Conservation (phyloP, 1,284 basidiomycete genomes). For the Apiotrichum brassicae region DNA sequence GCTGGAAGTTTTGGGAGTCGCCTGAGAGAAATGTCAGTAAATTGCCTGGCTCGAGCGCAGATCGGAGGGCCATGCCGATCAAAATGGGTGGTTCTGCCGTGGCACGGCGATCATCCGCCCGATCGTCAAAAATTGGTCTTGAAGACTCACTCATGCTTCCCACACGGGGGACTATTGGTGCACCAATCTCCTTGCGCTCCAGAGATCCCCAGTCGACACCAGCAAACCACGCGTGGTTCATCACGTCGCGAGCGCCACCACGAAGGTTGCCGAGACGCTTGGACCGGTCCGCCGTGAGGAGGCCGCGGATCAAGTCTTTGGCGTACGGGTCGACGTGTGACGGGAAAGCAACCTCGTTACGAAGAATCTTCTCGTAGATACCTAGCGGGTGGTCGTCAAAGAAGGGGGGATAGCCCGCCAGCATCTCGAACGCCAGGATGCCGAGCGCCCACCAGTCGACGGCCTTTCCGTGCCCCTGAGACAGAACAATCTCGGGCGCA, state of each 20-base stretch:
- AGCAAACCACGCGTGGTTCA: constrained; percentile 50
- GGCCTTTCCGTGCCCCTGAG: constrained; percentile 51
- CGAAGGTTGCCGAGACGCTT: constrained; percentile 50
- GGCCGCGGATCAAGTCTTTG: constrained; percentile 49
- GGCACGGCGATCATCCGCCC: too few relatives aligned
- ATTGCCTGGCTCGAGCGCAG: too few relatives aligned
- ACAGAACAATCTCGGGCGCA: constrained; percentile 49
- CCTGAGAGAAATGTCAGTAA: constrained; percentile 25
- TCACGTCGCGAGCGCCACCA: constrained; percentile 50
- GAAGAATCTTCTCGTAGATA: constrained; percentile 49
- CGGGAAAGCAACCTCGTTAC: constrained; percentile 49
- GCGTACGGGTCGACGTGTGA: constrained; percentile 49
- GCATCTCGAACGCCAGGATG: constrained; percentile 51
- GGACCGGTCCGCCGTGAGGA: constrained; percentile 49
- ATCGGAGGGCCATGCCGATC: too few relatives aligned
- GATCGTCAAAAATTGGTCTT: too few relatives aligned
- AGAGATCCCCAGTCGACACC: constrained; percentile 50
- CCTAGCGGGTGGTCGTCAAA: constrained; percentile 48
- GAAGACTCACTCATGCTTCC: constrained; percentile 44
- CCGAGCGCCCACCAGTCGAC: constrained; percentile 54
- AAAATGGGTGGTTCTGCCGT: too few relatives aligned
- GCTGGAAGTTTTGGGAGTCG: constrained; percentile 48
- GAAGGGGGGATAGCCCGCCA: constrained; percentile 49
- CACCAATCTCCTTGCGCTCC: constrained; percentile 48
- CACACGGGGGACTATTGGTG: constrained; percentile 50